A percentile compares a stretch with the other conserved stretches of the same genome.
phyloP scores from a whole-genome alignment of 805 yeast species.

The Saturnispora bothae region DNA sequence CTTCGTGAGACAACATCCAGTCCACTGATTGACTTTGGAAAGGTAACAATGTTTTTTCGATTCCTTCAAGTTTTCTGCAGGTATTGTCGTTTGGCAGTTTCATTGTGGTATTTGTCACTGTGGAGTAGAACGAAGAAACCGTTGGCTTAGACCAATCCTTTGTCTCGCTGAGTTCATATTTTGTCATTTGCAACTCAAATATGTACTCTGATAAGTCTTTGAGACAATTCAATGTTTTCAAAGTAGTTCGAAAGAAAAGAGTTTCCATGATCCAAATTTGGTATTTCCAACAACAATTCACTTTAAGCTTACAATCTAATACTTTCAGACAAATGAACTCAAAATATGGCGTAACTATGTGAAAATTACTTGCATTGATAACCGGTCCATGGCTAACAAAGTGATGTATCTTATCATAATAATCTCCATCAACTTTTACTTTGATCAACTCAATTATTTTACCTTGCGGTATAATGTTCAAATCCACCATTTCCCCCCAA shows the following conservation, averaged over 20 bases:
- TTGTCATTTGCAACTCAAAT: constrained; percentile 14
- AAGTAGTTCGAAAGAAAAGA: constrained; percentile 11
- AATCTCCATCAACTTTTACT: not conserved
- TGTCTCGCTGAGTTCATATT: constrained; percentile 16
- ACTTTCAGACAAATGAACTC: not conserved
- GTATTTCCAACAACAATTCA: constrained; percentile 9
- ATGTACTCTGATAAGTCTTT: constrained; percentile 12
- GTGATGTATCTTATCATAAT: constrained; percentile 1
- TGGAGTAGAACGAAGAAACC: constrained; percentile 35
- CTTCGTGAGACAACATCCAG: constrained; percentile 49
- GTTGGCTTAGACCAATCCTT: constrained; percentile 14
- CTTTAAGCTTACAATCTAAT: not conserved
- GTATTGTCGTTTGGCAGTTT: constrained; percentile 9
- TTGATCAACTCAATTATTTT: constrained; percentile 5
- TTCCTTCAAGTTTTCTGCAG: constrained; percentile 10
- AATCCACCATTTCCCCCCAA: constrained; percentile 1
- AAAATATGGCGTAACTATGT: constrained; percentile 4
- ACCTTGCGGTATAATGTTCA: constrained; percentile 1
- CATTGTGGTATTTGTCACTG: constrained; percentile 37
- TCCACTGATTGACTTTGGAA: constrained; percentile 46
- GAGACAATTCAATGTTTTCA: constrained; percentile 16
- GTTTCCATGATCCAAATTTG: constrained; percentile 14
- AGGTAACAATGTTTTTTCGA: constrained; percentile 20
- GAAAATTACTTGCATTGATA: constrained; percentile 6
- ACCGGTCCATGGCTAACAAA: constrained; percentile 5